phyloP scores from a whole-genome alignment of 352 stramenopile species.

The Elongisporangium anandrum region DNA sequence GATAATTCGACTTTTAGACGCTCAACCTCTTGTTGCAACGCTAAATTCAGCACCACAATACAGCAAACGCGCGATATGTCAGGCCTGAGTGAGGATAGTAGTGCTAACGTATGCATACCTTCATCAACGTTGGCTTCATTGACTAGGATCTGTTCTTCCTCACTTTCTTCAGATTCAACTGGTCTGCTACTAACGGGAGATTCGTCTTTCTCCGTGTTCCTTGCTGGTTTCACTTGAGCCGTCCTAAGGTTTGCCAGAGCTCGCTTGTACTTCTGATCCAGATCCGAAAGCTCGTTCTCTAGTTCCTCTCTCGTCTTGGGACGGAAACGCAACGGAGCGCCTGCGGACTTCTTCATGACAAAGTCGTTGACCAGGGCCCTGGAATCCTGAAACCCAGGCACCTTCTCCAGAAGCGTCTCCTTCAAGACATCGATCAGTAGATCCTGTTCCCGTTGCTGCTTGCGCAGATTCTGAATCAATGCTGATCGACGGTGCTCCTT shows the following conservation, averaged over 20 bases:
- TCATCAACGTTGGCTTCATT: slow-evolving; percentile 8
- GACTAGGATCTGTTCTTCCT: slow-evolving; percentile 10
- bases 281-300: slow-evolving; percentile 67
- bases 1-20: slow-evolving; percentile 47
- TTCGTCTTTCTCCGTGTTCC: slow-evolving; percentile 41
- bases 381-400: slow-evolving; percentile 58
- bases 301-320: slow-evolving; percentile 85
- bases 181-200: slow-evolving; percentile 6
- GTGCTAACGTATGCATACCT: too few species aligned
- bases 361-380: slow-evolving; percentile 79
- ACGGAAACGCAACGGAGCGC: slow-evolving; percentile 74
- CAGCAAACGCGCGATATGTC: too few species aligned
- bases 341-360: slow-evolving; percentile 74
- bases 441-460: slow-evolving; percentile 76
- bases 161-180: slow-evolving; percentile 26
- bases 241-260: slow-evolving; percentile 53
- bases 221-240: slow-evolving; percentile 5
- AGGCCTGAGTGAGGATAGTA: too few species aligned
- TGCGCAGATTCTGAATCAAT: slow-evolving; percentile 79
- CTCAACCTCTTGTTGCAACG: slow-evolving; percentile 54
- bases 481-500: slow-evolving; percentile 85
- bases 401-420: slow-evolving; percentile 58
- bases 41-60: slow-evolving; percentile 16
- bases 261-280: slow-evolving; percentile 73
- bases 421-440: slow-evolving; percentile 85